Percentiles rank a stretch among this genome's conserved stretches.
Conservation (phyloP, 2,329 filamentous ascomycete species). For the Cadophora malorum region DNA sequence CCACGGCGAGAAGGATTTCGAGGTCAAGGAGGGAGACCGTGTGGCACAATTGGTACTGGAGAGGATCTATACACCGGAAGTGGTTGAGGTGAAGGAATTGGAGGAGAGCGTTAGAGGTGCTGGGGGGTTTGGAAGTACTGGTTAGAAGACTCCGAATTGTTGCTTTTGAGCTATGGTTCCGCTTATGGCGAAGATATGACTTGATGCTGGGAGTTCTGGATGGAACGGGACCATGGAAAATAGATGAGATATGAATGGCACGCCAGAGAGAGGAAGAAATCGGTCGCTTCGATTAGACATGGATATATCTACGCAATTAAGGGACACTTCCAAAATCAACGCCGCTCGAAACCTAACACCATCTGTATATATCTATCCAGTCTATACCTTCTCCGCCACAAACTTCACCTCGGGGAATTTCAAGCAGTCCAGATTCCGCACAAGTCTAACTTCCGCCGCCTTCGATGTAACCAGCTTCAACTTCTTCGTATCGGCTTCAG, state of each 20-base stretch:
- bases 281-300: constrained; percentile 4
- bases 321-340: constrained; percentile 7
- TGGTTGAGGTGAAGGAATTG: constrained; percentile 86
- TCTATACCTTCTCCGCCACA: constrained; percentile 57
- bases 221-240: constrained; percentile 5
- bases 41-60: constrained; percentile 94
- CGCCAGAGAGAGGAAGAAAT: background rate
- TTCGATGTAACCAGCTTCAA: constrained; percentile 61
- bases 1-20: constrained; percentile 81
- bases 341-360: background rate
- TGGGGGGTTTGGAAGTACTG: constrained; percentile 92
- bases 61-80: constrained; percentile 91
- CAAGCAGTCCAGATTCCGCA: constrained; percentile 75
- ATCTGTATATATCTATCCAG: constrained; percentile 2
- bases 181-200: constrained; percentile 11
- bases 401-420: constrained; percentile 70
- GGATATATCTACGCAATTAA: constrained; percentile 13
- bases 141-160: constrained; percentile 46
- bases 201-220: constrained; percentile 5
- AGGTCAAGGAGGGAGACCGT: constrained; percentile 83
- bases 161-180: background rate
- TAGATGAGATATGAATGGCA: constrained; percentile 1
- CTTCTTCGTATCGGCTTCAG: constrained; percentile 48
- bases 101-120: constrained; percentile 90
- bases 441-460: constrained; percentile 86